Evolutionary conservation across 2,329 filamentous ascomycete species (phyloP).

Genomic region (Lasiodiplodia citricola): DNA sequence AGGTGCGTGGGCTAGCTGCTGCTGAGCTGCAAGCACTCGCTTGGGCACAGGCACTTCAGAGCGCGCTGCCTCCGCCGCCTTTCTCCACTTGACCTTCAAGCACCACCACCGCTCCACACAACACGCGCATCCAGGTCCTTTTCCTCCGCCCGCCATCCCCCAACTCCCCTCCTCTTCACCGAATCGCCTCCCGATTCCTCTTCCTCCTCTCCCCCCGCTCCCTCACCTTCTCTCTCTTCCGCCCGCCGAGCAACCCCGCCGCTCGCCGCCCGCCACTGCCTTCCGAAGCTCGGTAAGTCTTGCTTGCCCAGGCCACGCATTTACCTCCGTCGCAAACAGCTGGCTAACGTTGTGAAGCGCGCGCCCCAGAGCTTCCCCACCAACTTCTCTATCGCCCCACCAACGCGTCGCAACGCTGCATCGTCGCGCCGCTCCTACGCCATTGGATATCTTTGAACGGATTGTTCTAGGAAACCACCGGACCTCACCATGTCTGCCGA

Average conservation of each 20-base stretch:
- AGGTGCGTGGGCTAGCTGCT: slow-evolving; percentile 2
- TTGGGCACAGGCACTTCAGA: background rate
- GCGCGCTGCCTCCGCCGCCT: slow-evolving; percentile 5
- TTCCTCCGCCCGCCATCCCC: slow-evolving; percentile 2
- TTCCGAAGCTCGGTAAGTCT: slow-evolving; percentile 26
- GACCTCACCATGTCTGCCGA: slow-evolving; percentile 48
- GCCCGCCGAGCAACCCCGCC: slow-evolving; percentile 21
- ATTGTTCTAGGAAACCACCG: slow-evolving; percentile 21
- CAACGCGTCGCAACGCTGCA: slow-evolving; percentile 21
- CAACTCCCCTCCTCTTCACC: slow-evolving; percentile 6
- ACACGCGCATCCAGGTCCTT: background rate
- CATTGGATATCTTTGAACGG: slow-evolving; percentile 18
- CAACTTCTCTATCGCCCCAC: slow-evolving; percentile 1
- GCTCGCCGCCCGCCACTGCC: slow-evolving; percentile 24
- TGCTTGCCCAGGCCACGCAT: slow-evolving; percentile 1
- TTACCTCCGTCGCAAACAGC: slow-evolving; percentile 15
- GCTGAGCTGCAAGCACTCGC: background rate
- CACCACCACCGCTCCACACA: slow-evolving; percentile 6
- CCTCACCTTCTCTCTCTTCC: slow-evolving; percentile 6
- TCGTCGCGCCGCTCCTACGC: slow-evolving; percentile 12
- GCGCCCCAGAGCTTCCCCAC: background rate
- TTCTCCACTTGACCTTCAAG: slow-evolving; percentile 6
- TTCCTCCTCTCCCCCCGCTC: slow-evolving; percentile 10
- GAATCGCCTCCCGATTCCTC: slow-evolving; percentile 17
- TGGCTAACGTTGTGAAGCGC: slow-evolving; percentile 22